Conservation (phyloP, 495 filamentous ascomycete species). For the Pyrenopolyporus hunteri region DNA sequence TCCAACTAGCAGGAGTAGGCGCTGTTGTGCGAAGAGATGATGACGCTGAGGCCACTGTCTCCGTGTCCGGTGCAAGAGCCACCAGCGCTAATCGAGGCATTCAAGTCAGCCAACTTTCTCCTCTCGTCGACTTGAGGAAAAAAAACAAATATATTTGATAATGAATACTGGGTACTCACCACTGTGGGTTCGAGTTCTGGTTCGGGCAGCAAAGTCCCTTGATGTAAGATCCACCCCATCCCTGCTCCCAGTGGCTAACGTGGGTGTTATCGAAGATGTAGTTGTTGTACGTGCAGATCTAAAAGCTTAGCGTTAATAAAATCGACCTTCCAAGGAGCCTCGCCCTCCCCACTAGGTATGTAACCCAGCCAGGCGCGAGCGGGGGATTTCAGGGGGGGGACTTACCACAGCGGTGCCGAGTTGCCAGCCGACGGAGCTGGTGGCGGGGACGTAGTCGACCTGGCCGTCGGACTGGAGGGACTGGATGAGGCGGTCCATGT, state of each 20-base stretch:
- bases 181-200: constrained; percentile 9
- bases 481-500: constrained; percentile 7
- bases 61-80: constrained; percentile 4
- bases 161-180: constrained; percentile 8
- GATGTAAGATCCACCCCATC: constrained; percentile 6
- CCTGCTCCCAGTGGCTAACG: constrained; percentile 9
- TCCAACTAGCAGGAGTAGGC: neutral
- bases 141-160: too few species aligned
- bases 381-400: too few species aligned
- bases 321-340: too few species aligned
- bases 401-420: constrained; percentile 6
- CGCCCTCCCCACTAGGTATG: too few species aligned
- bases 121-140: too few species aligned
- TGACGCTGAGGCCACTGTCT: constrained; percentile 9
- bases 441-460: neutral
- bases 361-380: too few species aligned
- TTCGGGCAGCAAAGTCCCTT: constrained; percentile 12
- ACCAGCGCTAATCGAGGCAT: neutral
- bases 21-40: constrained; percentile 1
- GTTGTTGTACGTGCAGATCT: constrained; percentile 10
- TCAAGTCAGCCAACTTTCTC: neutral
- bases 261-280: constrained; percentile 16
- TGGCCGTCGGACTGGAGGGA: neutral
- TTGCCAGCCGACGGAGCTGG: neutral
- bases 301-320: too few species aligned